These are phyloP conservation scores for Euphrasia arctica DNA, from an alignment of 305 asterid species.

Conservation along the genomic window DNA sequence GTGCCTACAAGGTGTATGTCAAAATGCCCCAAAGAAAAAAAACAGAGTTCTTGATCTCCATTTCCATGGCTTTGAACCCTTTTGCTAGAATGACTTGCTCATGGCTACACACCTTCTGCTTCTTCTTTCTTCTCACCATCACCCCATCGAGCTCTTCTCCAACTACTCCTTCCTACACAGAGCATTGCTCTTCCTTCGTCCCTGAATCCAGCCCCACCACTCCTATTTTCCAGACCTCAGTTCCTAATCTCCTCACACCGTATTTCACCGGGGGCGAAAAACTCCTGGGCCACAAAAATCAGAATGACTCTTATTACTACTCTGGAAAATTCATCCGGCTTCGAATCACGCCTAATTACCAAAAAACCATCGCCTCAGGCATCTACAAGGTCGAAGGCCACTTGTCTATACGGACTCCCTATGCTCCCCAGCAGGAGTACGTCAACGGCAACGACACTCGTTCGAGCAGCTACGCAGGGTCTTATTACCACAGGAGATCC, in stretches of 20 bases:
- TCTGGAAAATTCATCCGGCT: conserved; percentile 19
- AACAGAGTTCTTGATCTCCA: not conserved
- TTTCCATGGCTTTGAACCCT: conserved; percentile 5
- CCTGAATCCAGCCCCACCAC: conserved; percentile 34
- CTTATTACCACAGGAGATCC: conserved; percentile 6
- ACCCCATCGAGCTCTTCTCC: conserved; percentile 11
- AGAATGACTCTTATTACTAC: conserved; percentile 16
- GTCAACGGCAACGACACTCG: not conserved
- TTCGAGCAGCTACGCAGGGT: conserved; percentile 18
- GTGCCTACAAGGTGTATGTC: not conserved
- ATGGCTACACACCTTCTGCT: conserved; percentile 14
- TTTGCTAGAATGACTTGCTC: conserved; percentile 23
- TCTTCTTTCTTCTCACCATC: conserved; percentile 16
- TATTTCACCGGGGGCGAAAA: conserved; percentile 41
- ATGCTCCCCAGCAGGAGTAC: not conserved
- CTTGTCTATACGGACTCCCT: conserved; percentile 26
- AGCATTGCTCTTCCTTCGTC: conserved; percentile 47
- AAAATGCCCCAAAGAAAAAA: not conserved
- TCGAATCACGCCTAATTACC: conserved; percentile 17
- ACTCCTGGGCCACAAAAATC: conserved; percentile 23
- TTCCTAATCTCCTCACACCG: not conserved
- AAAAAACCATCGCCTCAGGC: conserved; percentile 31
- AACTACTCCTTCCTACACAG: conserved; percentile 26
- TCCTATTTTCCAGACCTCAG: not conserved
- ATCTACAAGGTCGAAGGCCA: conserved; percentile 37